These are phyloP conservation scores for Neostapfia colusana DNA, from an alignment of 176 grass and related monocot species.

Conservation along the genomic window DNA sequence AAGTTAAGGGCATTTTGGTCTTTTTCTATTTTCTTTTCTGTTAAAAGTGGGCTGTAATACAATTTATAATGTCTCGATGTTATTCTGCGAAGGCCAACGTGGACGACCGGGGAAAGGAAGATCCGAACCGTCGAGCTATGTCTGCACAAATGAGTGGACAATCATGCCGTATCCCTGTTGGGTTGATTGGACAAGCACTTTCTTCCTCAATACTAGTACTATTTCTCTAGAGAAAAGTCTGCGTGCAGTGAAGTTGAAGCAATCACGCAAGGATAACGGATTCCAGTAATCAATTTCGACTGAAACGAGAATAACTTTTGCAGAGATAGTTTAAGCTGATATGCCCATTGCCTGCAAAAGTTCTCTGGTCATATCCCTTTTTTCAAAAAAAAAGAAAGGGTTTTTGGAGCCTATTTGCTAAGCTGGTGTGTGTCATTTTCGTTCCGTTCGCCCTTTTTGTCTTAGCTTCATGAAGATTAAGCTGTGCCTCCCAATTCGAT, in stretches of 20 bases:
- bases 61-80: no score
- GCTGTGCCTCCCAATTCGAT: background rate
- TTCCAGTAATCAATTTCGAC: background rate
- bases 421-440: constrained; percentile 6
- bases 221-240: background rate
- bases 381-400: background rate
- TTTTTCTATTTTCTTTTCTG: no score
- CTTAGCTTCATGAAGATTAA: constrained; percentile 25
- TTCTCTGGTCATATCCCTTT: constrained; percentile 25
- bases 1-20: no score
- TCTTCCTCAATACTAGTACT: background rate
- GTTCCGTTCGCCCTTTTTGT: constrained; percentile 1
- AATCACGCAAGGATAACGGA: constrained; percentile 11
- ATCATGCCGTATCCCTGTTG: background rate
- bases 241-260: constrained; percentile 11
- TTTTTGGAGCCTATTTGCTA: background rate
- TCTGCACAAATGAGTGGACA: background rate
- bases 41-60: no score
- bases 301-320: background rate
- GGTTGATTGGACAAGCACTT: constrained; percentile 9
- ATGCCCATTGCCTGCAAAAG: background rate
- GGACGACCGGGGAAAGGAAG: constrained; percentile 9
- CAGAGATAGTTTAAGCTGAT: background rate
- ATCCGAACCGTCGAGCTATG: constrained; percentile 7
- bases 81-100: no score